Base-by-base conservation (phyloP, 768 basidiomycete genomes). In the Suillus paluster region DNA sequence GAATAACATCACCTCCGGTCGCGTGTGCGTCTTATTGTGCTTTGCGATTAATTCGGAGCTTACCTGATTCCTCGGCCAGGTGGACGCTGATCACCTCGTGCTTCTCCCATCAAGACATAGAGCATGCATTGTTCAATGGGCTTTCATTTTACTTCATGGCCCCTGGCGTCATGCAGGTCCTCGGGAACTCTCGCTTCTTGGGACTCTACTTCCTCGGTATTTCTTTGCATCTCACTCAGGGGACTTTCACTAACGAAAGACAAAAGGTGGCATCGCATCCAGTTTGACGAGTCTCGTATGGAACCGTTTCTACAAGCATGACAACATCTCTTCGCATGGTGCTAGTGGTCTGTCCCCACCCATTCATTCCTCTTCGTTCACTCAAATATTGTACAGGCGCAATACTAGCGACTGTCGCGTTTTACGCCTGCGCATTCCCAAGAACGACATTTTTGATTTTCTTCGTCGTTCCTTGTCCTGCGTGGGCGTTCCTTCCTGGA, bases 111-210 rank as follows among this genome's bases (percentile, higher is more conserved):
- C 73, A 80, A 65, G 79, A 82, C 33, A 42, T 80, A n/a, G 64
- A 70, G 1, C 92, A 94, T 68, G 82, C 90, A 4, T 64, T 91
- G n/a, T 80, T 92, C 72, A 94, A 94, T 68, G 86, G 84, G n/a
- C 82, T 92, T 69, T 86, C 89, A 0, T 91, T 86, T 74, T 92
- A 81, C 74, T 94, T 90, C 77, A 85, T 93, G 83, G 90, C 87
- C 0, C 84, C 81, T 1, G 74, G 84, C 3, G 85, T 91, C 52
- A 79, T 94, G 30, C 67, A 75, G 19, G 75, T 88, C 49, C 79
- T 94, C 12, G 91, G 91, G 0, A 87, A 84, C 67, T 76, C 82
- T 11, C 81, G 81, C 19, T 94, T 94, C 72, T 70, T 93, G 4
- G 76, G 77, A 11, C 80, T 94, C n/a, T 95, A 95, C 71, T 76